Conservation (phyloP, 805 yeast species). For the Suhomyces vadensis region DNA sequence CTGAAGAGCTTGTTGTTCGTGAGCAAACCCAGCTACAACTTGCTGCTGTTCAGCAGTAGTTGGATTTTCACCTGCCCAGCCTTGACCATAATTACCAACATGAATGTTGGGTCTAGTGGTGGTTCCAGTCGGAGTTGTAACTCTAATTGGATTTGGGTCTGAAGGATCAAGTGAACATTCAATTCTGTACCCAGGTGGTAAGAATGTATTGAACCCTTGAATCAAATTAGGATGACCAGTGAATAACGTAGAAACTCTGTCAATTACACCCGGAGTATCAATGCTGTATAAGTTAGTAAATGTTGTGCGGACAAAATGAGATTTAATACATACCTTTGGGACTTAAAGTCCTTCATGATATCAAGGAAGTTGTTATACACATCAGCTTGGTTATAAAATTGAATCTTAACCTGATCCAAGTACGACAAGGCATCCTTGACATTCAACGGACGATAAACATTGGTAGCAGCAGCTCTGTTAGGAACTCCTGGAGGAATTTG, state of each 20-base stretch:
- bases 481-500: constrained; percentile 36
- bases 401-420: constrained; percentile 92
- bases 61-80: constrained; percentile 27
- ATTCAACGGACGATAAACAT: constrained; percentile 74
- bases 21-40: constrained; percentile 21
- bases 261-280: constrained; percentile 98
- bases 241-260: constrained; percentile 86
- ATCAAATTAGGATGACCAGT: constrained; percentile 91
- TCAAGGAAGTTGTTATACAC: constrained; percentile 95
- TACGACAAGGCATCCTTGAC: constrained; percentile 96
- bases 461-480: constrained; percentile 42
- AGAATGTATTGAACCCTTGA: constrained; percentile 95
- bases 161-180: constrained; percentile 87
- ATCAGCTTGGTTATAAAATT: constrained; percentile 89
- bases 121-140: constrained; percentile 93
- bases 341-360: constrained; percentile 98
- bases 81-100: constrained; percentile 23
- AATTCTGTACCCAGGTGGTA: constrained; percentile 94
- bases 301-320: neutral
- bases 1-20: constrained; percentile 17
- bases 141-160: constrained; percentile 90
- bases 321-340: constrained; percentile 61
- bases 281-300: constrained; percentile 43
- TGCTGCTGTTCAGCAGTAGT: constrained; percentile 8
- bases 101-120: constrained; percentile 63